A percentile compares a stretch with the other conserved stretches of the same genome.
Evolutionary conservation across 352 stramenopile genomes (phyloP).

Genomic region (Globisporangium irregulare): DNA sequence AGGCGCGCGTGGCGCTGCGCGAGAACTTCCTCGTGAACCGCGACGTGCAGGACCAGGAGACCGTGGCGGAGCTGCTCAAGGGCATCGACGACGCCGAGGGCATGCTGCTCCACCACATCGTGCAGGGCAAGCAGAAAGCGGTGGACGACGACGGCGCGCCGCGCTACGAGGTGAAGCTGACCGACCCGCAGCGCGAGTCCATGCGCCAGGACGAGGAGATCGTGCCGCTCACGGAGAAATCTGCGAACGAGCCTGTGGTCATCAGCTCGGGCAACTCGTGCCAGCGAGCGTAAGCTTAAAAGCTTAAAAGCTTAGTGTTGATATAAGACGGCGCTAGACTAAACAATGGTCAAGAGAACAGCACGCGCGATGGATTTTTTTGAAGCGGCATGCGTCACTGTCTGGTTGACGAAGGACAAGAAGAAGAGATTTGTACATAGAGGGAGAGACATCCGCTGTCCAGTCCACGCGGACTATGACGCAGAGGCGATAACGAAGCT

Average conservation of each 20-base stretch:
- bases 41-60: slow-evolving; percentile 49
- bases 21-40: slow-evolving; percentile 69
- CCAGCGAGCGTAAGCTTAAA: slow-evolving; percentile 42
- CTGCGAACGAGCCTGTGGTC: slow-evolving; percentile 60
- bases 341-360: slow-evolving; percentile 2
- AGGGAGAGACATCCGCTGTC: neutral
- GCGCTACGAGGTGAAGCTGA: slow-evolving; percentile 75
- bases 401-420: neutral
- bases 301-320: neutral
- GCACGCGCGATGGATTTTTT: neutral
- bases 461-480: neutral
- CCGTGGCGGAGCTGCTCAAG: slow-evolving; percentile 59
- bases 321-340: neutral
- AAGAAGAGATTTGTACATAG: slow-evolving; percentile 10
- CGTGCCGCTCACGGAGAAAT: slow-evolving; percentile 73
- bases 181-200: slow-evolving; percentile 63
- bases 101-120: slow-evolving; percentile 87
- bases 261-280: slow-evolving; percentile 83
- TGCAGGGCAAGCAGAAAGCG: slow-evolving; percentile 63
- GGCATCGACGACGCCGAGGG: slow-evolving; percentile 76
- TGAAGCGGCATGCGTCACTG: neutral
- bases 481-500: neutral
- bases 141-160: slow-evolving; percentile 25
- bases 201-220: slow-evolving; percentile 88
- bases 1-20: slow-evolving; percentile 58